These are phyloP conservation scores for Imleria badia DNA, from an alignment of 768 basidiomycete species.

Conservation along the genomic window DNA sequence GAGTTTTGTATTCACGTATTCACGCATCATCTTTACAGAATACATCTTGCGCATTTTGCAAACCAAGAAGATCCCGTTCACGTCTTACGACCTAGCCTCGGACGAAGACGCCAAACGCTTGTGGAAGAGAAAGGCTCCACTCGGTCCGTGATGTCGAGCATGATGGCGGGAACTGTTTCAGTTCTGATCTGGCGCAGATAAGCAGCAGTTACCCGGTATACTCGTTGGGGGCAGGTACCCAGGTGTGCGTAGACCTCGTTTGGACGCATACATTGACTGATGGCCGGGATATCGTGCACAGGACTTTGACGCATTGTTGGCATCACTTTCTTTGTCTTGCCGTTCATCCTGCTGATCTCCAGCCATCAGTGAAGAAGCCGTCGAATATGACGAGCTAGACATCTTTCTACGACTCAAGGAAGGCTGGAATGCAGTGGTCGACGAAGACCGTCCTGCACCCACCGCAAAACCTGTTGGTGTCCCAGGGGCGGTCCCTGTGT, in stretches of 20 bases:
- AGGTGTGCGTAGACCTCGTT: slow-evolving; percentile 53
- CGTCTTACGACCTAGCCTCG: slow-evolving; percentile 81
- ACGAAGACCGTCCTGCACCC: slow-evolving; percentile 59
- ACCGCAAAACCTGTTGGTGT: slow-evolving; percentile 69
- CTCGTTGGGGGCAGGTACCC: slow-evolving; percentile 75
- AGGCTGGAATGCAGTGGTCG: slow-evolving; percentile 55
- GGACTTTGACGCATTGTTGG: slow-evolving; percentile 77
- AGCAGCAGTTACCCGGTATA: slow-evolving; percentile 82
- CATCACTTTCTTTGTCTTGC: slow-evolving; percentile 4
- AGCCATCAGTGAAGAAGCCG: slow-evolving; percentile 73
- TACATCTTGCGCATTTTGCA: slow-evolving; percentile 81
- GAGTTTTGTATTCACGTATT: background rate
- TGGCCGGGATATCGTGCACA: slow-evolving; percentile 26
- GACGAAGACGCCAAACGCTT: slow-evolving; percentile 77
- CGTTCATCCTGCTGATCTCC: slow-evolving; percentile 6
- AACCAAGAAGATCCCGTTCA: slow-evolving; percentile 82
- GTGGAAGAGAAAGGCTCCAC: slow-evolving; percentile 81
- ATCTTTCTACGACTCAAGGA: slow-evolving; percentile 73
- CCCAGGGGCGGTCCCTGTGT: slow-evolving; percentile 71
- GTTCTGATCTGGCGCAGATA: slow-evolving; percentile 46
- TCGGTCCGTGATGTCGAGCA: slow-evolving; percentile 39
- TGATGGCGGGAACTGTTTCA: background rate
- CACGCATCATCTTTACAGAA: slow-evolving; percentile 43
- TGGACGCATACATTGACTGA: background rate
- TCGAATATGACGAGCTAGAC: slow-evolving; percentile 73